Conservation (phyloP, 2,329 filamentous ascomycete genomes). For the Fonsecaea pedrosoi region DNA sequence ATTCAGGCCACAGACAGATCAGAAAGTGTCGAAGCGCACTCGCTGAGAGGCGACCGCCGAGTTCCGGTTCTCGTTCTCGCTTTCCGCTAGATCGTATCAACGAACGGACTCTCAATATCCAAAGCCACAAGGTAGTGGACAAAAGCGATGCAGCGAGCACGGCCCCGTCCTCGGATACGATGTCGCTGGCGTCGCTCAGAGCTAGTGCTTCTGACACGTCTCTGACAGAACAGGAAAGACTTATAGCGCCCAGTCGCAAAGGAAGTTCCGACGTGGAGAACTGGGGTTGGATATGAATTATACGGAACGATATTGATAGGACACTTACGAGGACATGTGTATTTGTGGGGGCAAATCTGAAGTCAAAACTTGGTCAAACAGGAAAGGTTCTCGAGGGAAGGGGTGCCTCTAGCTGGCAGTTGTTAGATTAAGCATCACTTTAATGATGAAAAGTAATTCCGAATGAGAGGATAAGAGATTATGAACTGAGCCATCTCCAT, state of each 20-base stretch:
- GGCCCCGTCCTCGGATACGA: not conserved
- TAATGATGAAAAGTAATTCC: too few relatives aligned
- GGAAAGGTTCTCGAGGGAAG: too few relatives aligned
- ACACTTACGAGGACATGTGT: too few relatives aligned
- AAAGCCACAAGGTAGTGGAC: not conserved
- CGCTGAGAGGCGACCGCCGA: constrained; percentile 6
- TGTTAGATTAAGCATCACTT: too few relatives aligned
- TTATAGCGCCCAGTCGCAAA: not conserved
- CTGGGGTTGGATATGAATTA: not conserved
- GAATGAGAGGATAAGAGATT: too few relatives aligned
- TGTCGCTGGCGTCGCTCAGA: not conserved
- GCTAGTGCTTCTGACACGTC: not conserved
- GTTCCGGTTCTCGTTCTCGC: constrained; percentile 13
- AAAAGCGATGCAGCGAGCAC: not conserved
- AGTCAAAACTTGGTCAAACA: too few relatives aligned
- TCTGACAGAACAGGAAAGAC: not conserved
- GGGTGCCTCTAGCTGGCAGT: too few relatives aligned
- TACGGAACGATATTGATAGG: too few relatives aligned
- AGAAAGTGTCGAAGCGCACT: constrained; percentile 1
- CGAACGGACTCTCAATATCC: not conserved
- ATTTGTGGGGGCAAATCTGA: too few relatives aligned
- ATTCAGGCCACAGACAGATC: not conserved
- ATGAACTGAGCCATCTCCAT: too few relatives aligned
- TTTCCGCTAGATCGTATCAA: not conserved
- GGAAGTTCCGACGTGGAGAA: not conserved